Evolutionary conservation across 1,139 yeast genomes (phyloP).

Genomic region (Diutina ranongensis): DNA sequence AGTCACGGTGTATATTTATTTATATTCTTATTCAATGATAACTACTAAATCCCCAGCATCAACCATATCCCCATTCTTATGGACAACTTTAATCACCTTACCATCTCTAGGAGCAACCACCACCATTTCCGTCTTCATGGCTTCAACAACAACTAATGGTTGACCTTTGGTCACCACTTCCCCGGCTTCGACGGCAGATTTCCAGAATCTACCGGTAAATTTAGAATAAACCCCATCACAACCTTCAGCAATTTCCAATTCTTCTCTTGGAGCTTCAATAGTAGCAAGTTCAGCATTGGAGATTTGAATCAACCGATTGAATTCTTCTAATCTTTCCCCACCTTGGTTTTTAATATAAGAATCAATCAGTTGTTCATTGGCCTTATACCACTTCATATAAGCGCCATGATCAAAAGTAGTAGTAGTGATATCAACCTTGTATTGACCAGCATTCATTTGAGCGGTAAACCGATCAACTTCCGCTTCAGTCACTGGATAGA

Average conservation of each 20-base stretch:
- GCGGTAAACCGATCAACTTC: conserved; percentile 65
- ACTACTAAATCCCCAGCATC: conserved; percentile 94
- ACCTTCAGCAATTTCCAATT: conserved; percentile 27
- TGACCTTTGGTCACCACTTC: conserved; percentile 64
- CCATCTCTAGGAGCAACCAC: conserved; percentile 67
- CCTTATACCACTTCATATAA: conserved; percentile 70
- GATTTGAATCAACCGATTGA: conserved; percentile 69
- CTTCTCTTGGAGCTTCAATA: conserved; percentile 32
- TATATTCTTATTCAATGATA: conserved; percentile 31
- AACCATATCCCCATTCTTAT: conserved; percentile 86
- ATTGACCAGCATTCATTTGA: conserved; percentile 73
- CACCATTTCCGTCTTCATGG: conserved; percentile 97
- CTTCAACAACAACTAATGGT: conserved; percentile 82
- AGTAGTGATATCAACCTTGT: conserved; percentile 62
- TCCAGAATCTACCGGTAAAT: conserved; percentile 95
- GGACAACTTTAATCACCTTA: conserved; percentile 65
- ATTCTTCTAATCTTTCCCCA: conserved; percentile 76
- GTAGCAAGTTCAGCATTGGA: conserved; percentile 51
- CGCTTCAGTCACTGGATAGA: conserved; percentile 79
- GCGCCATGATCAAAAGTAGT: conserved; percentile 73
- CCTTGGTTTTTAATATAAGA: conserved; percentile 56
- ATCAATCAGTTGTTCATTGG: conserved; percentile 59
- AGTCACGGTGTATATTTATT: not conserved
- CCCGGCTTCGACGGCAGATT: conserved; percentile 74
- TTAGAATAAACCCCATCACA: conserved; percentile 86